Evolutionary conservation across 306 rosid genomes (phyloP).

Genomic region (Ochetophila trinervis): DNA sequence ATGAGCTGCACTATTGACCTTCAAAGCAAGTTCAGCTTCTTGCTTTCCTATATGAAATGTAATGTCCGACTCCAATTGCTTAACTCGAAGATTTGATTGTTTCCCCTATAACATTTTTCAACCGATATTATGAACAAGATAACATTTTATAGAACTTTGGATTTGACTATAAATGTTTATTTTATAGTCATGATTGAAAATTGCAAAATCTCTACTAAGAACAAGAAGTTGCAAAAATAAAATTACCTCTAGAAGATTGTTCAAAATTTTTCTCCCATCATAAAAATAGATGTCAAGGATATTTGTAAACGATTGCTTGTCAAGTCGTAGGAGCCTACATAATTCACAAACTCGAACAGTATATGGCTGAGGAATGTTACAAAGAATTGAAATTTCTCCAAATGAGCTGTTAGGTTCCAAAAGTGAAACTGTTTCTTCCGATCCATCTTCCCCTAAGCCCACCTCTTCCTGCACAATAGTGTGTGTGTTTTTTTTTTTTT

Average conservation of each 20-base stretch:
- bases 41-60: constrained; percentile 84
- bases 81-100: constrained; percentile 51
- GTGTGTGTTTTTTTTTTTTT: too few relatives aligned
- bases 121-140: too few relatives aligned
- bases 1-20: constrained; percentile 77
- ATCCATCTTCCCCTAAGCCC: constrained; percentile 66
- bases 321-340: constrained; percentile 84
- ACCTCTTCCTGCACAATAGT: constrained; percentile 66
- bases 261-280: constrained; percentile 84
- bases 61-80: constrained; percentile 87
- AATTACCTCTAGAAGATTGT: constrained; percentile 90
- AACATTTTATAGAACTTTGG: too few relatives aligned
- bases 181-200: background rate
- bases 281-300: constrained; percentile 79
- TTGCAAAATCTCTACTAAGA: background rate
- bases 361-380: constrained; percentile 93
- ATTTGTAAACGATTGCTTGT: constrained; percentile 83
- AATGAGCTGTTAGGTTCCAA: constrained; percentile 61
- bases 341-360: constrained; percentile 86
- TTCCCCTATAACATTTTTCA: constrained; percentile 41
- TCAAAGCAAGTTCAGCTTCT: constrained; percentile 93
- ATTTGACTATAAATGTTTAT: too few relatives aligned
- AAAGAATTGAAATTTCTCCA: constrained; percentile 87
- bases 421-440: constrained; percentile 60
- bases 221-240: constrained; percentile 5